These are phyloP conservation scores for Fallopia convolvulus DNA, from an alignment of 148 eudicot genomes.

Conservation along the genomic window DNA sequence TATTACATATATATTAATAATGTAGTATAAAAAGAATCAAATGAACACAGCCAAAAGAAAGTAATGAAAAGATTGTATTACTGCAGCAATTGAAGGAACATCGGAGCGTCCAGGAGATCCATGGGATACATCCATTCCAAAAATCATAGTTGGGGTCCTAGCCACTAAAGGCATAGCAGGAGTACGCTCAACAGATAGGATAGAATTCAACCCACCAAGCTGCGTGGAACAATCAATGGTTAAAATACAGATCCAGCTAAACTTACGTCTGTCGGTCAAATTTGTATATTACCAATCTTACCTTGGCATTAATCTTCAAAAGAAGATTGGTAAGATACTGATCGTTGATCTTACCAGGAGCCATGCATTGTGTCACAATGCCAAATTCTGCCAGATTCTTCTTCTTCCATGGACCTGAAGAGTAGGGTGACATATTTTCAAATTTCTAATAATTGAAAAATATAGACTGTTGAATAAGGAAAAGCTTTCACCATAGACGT, in stretches of 20 bases:
- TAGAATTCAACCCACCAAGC: conserved; percentile 74
- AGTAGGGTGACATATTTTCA: not conserved
- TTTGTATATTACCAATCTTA: conserved; percentile 12
- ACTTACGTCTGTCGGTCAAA: not conserved
- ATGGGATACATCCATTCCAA: conserved; percentile 79
- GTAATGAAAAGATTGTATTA: conserved; percentile 14
- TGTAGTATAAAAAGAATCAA: too few relatives aligned
- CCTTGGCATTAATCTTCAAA: conserved; percentile 93
- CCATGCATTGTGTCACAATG: conserved; percentile 81
- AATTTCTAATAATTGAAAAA: not conserved
- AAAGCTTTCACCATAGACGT: conserved; percentile 53
- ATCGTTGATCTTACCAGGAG: conserved; percentile 75
- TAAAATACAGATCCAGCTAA: not conserved
- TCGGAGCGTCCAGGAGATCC: conserved; percentile 75
- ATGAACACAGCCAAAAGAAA: too few relatives aligned
- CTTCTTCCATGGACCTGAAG: conserved; percentile 87
- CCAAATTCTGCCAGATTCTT: conserved; percentile 74
- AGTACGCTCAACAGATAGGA: conserved; percentile 42
- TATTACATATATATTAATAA: too few relatives aligned
- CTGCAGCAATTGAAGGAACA: conserved; percentile 84
- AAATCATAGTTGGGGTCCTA: conserved; percentile 57
- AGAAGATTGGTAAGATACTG: conserved; percentile 80
- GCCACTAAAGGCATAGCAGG: conserved; percentile 62
- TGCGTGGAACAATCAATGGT: conserved; percentile 19
- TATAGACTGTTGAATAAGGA: not conserved